These are phyloP conservation scores for Senecio squalidus DNA, from an alignment of 140 eudicot species.

Conservation along the genomic window DNA sequence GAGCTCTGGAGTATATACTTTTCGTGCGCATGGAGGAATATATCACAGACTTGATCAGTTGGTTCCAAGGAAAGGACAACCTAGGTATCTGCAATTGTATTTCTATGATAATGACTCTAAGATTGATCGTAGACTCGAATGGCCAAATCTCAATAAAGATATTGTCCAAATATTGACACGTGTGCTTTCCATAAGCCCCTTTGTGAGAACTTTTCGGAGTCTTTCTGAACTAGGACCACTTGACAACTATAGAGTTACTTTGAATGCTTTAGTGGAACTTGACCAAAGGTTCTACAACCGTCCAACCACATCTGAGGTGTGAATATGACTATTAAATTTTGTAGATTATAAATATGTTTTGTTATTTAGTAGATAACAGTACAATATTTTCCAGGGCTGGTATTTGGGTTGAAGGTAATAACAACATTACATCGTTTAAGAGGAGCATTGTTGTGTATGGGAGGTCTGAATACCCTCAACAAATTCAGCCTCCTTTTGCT, in stretches of 20 bases:
- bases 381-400: too few relatives aligned
- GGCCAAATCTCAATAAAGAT: too few relatives aligned
- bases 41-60: background rate
- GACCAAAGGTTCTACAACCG: background rate
- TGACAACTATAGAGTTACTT: too few relatives aligned
- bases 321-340: too few relatives aligned
- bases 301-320: too few relatives aligned
- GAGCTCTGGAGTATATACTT: background rate
- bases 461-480: background rate
- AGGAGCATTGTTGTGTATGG: constrained; percentile 1
- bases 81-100: background rate
- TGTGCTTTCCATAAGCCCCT: background rate
- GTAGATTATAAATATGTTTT: too few relatives aligned
- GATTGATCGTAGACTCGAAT: background rate
- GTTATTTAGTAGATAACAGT: too few relatives aligned
- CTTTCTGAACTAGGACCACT: too few relatives aligned
- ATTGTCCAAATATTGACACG: background rate
- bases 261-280: background rate
- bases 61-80: background rate
- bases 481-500: background rate
- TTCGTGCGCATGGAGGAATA: background rate
- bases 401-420: too few relatives aligned
- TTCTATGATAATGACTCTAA: too few relatives aligned
- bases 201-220: background rate
- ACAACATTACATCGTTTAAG: background rate